These are phyloP conservation scores for Rhodotorula sp. DNA, from an alignment of 1,284 basidiomycete species.

Conservation along the genomic window DNA sequence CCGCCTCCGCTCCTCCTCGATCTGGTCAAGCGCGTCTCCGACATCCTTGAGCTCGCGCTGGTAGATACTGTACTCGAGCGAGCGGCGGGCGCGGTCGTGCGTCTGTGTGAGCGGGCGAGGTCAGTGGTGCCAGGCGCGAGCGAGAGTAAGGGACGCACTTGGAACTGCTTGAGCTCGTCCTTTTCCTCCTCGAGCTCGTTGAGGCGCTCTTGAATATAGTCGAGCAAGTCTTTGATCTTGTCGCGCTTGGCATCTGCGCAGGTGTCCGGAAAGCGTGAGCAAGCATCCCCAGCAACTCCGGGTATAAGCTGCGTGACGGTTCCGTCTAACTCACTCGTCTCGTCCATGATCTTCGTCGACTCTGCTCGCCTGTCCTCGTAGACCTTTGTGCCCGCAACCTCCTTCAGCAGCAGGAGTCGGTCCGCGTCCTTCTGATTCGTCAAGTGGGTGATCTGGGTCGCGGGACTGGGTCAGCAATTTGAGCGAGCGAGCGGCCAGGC, in stretches of 20 bases:
- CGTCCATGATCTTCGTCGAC: constrained; percentile 91
- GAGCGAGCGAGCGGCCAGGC: too few species aligned
- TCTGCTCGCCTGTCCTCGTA: constrained; percentile 93
- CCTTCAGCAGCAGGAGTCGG: constrained; percentile 87
- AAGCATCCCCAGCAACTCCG: background rate
- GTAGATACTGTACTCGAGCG: constrained; percentile 92
- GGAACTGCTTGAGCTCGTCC: constrained; percentile 93
- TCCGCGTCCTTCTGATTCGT: constrained; percentile 98
- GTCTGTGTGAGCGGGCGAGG: constrained; percentile 45
- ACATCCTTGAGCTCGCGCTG: constrained; percentile 88
- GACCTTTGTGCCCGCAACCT: constrained; percentile 97
- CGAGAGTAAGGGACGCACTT: constrained; percentile 52
- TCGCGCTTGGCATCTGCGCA: constrained; percentile 70
- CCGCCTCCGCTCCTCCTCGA: constrained; percentile 67
- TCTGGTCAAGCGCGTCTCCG: constrained; percentile 66
- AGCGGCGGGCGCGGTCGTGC: constrained; percentile 90
- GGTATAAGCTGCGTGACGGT: background rate
- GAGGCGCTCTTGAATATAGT: constrained; percentile 86
- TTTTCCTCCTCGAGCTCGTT: constrained; percentile 94
- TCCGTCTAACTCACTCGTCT: constrained; percentile 61
- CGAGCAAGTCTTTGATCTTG: constrained; percentile 86
- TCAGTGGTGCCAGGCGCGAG: background rate
- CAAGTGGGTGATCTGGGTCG: constrained; percentile 80
- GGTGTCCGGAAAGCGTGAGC: background rate
- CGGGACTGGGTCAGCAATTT: background rate